Evolutionary conservation across 331 rosid species (phyloP), one percentile per base, ranked within the genome.

Genomic region (Quercus phellos): DNA sequence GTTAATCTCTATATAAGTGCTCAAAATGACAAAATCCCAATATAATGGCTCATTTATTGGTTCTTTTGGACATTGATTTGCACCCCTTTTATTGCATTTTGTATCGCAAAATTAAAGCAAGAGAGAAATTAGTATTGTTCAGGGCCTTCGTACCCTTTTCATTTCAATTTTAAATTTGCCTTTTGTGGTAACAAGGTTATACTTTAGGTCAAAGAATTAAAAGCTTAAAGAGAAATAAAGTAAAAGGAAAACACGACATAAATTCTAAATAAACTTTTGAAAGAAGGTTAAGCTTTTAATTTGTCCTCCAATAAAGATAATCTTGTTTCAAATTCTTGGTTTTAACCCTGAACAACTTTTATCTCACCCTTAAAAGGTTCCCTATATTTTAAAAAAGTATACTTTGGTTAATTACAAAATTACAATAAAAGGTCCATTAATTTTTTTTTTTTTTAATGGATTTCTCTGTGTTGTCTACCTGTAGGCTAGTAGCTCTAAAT

Each of bases 251-350:
- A 64, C 76, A 38, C 59, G 71, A 81, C 87, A 75, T 77, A 24
- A 46, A 26, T 74, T 82, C 71, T 79, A 64, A 56, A 50, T 82
- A 77, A 74, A 80, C 81, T 88, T 90, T 84, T 50, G 55, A 85
- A 84, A 84, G 79, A 70, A 82, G 78, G 80, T 76, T 85, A 85
- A 56, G 82, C 89, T 86, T 81, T 77, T 78, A 72, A 46, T 46
- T 10, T 83, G 83, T 84, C 79, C 80, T 77, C 79, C 82, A 79
- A 64, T 76, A 82, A 86, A 86, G 81, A 74, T 55, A 63, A 19
- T 78, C 55, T 79, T 58, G 16, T 82, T 84, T 86, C 79, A 64
- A 77, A 77, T 77, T 83, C 68, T 2, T 53, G 71, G n/a, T 66
- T 66, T 66, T 26, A 61, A 29, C 42, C 38, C 21, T 24, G 1